phyloP scores from a whole-genome alignment of 2,329 filamentous ascomycete species.

The Westerdykella sp. region DNA sequence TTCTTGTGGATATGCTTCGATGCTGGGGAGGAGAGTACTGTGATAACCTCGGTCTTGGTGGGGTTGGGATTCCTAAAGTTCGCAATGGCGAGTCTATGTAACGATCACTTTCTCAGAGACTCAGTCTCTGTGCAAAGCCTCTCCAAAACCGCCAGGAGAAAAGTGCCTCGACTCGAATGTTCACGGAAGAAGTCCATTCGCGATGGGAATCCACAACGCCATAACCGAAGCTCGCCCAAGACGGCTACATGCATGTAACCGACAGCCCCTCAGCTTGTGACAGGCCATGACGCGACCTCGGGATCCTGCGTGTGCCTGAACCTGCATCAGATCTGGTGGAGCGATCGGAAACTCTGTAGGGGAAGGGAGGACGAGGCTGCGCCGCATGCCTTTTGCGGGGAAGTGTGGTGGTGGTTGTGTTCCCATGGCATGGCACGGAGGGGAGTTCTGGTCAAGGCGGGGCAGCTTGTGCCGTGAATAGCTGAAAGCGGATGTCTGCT shows the following conservation, averaged over 20 bases:
- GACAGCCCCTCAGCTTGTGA: constrained; percentile 7
- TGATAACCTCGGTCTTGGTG: constrained; percentile 5
- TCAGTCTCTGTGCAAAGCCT: background rate
- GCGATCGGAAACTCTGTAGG: no score
- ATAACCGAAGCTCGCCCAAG: constrained; percentile 8
- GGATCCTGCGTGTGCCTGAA: background rate
- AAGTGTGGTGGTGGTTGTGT: no score
- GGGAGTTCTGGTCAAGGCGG: no score
- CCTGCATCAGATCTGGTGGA: no score
- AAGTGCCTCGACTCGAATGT: background rate
- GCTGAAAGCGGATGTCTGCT: no score
- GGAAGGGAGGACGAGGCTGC: no score
- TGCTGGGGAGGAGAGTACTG: background rate
- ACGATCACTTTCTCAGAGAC: no score
- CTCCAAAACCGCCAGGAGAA: background rate
- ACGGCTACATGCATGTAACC: constrained; percentile 13
- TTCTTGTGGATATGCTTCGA: background rate
- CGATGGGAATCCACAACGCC: constrained; percentile 1
- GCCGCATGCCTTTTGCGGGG: no score
- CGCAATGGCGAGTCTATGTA: no score
- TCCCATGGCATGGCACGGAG: no score
- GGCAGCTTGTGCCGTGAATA: no score
- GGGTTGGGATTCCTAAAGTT: constrained; percentile 3
- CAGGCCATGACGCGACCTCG: constrained; percentile 1
- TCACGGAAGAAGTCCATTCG: background rate